These are phyloP conservation scores for Phenoliferia sp. DNA, from an alignment of 1,284 basidiomycete genomes.

Conservation along the genomic window DNA sequence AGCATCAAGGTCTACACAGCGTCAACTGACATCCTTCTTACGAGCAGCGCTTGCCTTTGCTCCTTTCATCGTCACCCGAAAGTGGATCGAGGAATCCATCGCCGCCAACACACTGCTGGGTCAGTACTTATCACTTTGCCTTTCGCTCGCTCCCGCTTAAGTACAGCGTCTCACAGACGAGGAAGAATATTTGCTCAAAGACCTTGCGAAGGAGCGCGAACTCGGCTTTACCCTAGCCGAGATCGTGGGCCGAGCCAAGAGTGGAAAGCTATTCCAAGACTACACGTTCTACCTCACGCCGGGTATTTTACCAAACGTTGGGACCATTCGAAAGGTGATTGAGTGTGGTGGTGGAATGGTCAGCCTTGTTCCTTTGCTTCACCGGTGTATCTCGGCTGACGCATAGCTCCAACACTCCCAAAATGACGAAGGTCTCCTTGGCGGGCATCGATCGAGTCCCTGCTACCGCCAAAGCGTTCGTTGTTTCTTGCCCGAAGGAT, in stretches of 20 bases:
- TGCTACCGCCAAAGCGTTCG: background rate
- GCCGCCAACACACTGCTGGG: constrained; percentile 57
- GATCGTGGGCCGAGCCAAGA: constrained; percentile 54
- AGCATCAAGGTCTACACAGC: too few relatives aligned
- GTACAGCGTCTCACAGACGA: constrained; percentile 51
- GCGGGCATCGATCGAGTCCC: constrained; percentile 15
- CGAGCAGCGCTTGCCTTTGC: constrained; percentile 49
- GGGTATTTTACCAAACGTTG: constrained; percentile 4
- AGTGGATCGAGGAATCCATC: constrained; percentile 62
- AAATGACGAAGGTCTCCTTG: constrained; percentile 11
- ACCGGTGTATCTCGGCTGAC: background rate
- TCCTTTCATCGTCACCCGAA: constrained; percentile 57
- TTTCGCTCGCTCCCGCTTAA: background rate
- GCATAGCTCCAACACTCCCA: background rate
- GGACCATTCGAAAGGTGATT: constrained; percentile 13
- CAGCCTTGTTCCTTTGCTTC: background rate
- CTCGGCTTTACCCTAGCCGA: constrained; percentile 59
- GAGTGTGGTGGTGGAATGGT: constrained; percentile 20
- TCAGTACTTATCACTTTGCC: constrained; percentile 46
- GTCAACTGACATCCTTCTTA: too few relatives aligned
- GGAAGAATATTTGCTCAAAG: constrained; percentile 55
- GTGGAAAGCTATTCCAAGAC: constrained; percentile 56
- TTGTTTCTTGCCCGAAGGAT: constrained; percentile 8
- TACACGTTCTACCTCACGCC: constrained; percentile 66
- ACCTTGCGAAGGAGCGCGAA: constrained; percentile 59